Evolutionary conservation across 495 filamentous ascomycete genomes (phyloP).

Genomic region (Trypethelium eluteriae): DNA sequence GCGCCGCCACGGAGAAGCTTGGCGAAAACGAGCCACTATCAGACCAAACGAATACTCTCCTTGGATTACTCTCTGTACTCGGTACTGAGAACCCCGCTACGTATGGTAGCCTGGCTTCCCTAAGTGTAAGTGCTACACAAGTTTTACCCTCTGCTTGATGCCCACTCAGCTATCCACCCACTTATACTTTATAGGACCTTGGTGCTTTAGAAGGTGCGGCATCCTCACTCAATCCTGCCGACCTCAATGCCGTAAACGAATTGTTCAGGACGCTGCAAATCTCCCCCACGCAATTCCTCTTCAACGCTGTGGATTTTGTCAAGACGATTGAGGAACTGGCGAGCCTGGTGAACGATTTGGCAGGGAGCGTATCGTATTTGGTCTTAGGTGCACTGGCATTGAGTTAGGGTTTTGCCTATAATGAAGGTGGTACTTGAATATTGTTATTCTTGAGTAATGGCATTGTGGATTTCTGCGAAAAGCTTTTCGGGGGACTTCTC

Average conservation of each 20-base stretch:
- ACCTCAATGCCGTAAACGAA: not conserved
- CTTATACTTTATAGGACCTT: not conserved
- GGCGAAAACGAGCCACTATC: slow-evolving; percentile 3
- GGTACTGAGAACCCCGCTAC: not conserved
- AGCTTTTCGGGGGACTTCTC: no score
- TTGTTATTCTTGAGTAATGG: not conserved
- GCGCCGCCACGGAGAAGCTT: not conserved
- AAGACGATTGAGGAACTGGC: not conserved
- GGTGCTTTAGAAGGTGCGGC: not conserved
- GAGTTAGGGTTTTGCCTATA: not conserved
- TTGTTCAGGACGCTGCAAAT: not conserved
- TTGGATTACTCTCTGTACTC: not conserved
- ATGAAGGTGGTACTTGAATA: not conserved
- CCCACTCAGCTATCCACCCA: not conserved
- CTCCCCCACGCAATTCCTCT: not conserved
- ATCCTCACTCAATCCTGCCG: not conserved
- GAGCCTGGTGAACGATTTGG: not conserved
- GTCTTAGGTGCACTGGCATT: not conserved
- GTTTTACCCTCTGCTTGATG: no score
- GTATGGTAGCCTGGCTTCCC: not conserved
- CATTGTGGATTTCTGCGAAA: not conserved
- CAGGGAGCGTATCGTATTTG: not conserved
- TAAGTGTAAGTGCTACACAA: not conserved
- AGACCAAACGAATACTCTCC: not conserved
- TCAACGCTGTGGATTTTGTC: not conserved